phyloP scores from a whole-genome alignment of 163 green algal species.

The Scenedesmus sp. region DNA sequence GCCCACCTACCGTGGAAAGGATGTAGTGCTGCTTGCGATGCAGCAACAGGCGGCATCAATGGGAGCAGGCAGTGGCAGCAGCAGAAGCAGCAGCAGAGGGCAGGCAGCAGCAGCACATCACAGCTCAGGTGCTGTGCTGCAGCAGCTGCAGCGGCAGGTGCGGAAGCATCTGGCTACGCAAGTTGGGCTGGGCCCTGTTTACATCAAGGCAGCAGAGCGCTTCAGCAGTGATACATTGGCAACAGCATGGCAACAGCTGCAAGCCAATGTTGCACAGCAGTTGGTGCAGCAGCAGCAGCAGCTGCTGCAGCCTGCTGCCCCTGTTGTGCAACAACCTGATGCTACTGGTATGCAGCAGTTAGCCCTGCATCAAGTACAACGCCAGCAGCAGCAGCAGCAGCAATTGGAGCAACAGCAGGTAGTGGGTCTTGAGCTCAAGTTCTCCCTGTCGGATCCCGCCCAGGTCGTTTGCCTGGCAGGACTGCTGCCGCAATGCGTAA shows the following conservation, averaged over 20 bases:
- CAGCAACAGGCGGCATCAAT: constrained; percentile 1
- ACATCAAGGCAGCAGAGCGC: constrained; percentile 8
- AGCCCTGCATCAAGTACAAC: neutral
- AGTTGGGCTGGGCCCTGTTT: constrained; percentile 11
- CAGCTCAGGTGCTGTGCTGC: neutral
- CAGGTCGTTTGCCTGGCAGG: constrained; percentile 22
- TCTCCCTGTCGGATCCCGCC: neutral
- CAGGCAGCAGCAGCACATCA: neutral
- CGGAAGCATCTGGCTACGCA: constrained; percentile 29
- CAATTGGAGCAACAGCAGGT: neutral
- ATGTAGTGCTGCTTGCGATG: constrained; percentile 35
- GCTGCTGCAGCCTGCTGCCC: neutral
- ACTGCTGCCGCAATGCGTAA: neutral
- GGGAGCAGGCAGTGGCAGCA: neutral
- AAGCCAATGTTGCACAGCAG: neutral
- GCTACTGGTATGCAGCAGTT: neutral
- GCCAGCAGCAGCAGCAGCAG: neutral
- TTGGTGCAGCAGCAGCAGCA: neutral
- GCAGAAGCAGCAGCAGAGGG: neutral
- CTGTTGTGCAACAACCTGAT: neutral
- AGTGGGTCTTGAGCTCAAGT: neutral
- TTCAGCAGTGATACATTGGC: constrained; percentile 4
- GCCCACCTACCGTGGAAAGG: constrained; percentile 23
- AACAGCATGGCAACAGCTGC: constrained; percentile 2
- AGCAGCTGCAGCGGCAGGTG: constrained; percentile 34